Evolutionary conservation across 371 early-diverging fungal species (phyloP), one percentile per base, ranked within the genome.

Genomic region (Caulochytrium protostelioides): DNA sequence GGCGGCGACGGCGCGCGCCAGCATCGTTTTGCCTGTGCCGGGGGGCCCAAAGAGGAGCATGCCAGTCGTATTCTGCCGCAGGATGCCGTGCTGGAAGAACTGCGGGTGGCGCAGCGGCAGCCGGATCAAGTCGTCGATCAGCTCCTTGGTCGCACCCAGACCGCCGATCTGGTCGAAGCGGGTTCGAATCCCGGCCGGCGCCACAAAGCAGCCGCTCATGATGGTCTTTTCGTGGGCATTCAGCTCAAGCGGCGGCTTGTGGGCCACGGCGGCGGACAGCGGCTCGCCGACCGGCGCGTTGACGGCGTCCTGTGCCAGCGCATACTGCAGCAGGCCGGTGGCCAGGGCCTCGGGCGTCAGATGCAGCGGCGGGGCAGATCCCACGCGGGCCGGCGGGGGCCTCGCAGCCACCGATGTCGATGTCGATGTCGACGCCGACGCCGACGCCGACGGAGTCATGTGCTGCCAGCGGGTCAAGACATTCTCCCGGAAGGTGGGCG

Each of bases 31-130:
- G 37, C 97, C 92, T 25, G 25, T 92, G 23, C 97, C 97, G 2
- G 98, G 97, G 3, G 97, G 94, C 6, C 98, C 97, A 64, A 92
- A 90, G 22, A 95, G 57, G 9, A 95, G 68, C 19, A 87, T 65
- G 8, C 89, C 89, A 24, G 76, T 46, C 30, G 33, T 41, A 26
- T 21, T 41, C 25, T 26, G 38, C 38, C 41, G 18, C 2, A 38
- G n/a, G 17, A 35, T 15, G 18, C 22, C 15, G 6, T 14, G 23
- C 13, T 28, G 19, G 18, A 46, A 49, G 18, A 49, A 23, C 15
- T 46, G 41, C 14, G 50, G 50, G 15, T 34, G 15, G 23, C 32
- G 5, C 22, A 46, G 26, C 1, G 50, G 50, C 21, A 45, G 30
- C 6, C 39, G 23, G 20, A 49, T 46, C 26, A 49, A 23, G 17